These are phyloP conservation scores for Juglanconis oblonga DNA, from an alignment of 2,329 filamentous ascomycete genomes.

Conservation along the genomic window DNA sequence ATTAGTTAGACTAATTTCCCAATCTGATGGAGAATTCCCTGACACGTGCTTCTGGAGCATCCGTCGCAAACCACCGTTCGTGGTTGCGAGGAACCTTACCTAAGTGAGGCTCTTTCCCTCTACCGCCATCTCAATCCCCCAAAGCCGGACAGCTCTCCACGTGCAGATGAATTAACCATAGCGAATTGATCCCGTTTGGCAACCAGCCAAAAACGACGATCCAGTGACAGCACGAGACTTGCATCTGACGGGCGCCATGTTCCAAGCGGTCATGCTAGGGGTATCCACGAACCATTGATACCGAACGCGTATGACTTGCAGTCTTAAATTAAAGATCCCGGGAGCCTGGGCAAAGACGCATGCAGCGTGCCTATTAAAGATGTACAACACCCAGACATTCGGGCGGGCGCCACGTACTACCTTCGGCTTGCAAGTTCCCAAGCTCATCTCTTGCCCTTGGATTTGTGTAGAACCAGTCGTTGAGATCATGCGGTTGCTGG, in stretches of 20 bases:
- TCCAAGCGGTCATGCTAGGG: neutral
- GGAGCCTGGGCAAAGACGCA: neutral
- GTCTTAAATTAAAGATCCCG: neutral
- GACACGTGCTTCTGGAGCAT: too few species aligned
- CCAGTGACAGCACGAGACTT: slow-evolving; percentile 26
- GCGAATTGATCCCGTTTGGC: too few species aligned
- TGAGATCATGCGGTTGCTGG: neutral
- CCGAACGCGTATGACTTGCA: neutral
- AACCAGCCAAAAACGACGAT: slow-evolving; percentile 28
- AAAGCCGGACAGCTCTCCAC: too few species aligned
- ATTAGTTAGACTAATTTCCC: neutral
- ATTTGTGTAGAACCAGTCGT: fast-evolving
- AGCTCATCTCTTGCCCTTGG: neutral
- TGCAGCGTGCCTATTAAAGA: slow-evolving; percentile 13
- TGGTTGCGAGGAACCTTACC: neutral
- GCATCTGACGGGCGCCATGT: slow-evolving; percentile 9
- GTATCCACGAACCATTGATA: neutral
- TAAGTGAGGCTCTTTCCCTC: neutral
- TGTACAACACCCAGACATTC: slow-evolving; percentile 8
- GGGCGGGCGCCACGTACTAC: slow-evolving; percentile 1
- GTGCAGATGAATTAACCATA: too few species aligned
- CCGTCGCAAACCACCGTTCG: too few species aligned
- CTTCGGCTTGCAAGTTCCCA: neutral
- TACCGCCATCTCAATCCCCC: neutral
- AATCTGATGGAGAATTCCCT: too few species aligned